Percentiles rank a stretch among this genome's conserved stretches.
These are phyloP conservation scores for Neurospora tetraspora DNA, from an alignment of 495 filamentous ascomycete genomes.

Conservation along the genomic window DNA sequence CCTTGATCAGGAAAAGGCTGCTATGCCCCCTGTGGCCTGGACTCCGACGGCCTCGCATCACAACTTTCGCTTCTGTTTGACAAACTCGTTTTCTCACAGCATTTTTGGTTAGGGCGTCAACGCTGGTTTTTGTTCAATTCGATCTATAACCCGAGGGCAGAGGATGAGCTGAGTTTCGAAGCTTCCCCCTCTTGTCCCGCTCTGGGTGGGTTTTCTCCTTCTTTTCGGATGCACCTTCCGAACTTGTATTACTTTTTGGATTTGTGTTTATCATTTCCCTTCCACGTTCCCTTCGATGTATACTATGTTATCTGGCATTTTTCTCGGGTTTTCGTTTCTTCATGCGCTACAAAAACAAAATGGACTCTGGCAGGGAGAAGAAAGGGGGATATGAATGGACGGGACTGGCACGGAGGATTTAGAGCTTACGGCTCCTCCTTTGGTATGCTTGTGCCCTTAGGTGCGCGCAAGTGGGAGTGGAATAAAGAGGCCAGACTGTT, in stretches of 20 bases:
- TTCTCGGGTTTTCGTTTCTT: neutral
- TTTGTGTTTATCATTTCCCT: slow-evolving; percentile 2
- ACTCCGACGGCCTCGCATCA: neutral
- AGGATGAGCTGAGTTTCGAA: neutral
- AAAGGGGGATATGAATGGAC: neutral
- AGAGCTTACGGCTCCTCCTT: neutral
- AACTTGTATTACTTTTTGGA: slow-evolving; percentile 1
- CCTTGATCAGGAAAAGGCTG: neutral
- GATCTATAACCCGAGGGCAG: neutral
- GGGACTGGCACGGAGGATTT: neutral
- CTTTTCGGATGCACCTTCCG: neutral
- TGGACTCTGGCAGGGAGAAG: neutral
- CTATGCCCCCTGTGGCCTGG: neutral
- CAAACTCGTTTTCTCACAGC: neutral
- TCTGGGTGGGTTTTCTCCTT: neutral
- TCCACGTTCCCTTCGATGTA: neutral
- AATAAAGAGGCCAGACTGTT: neutral
- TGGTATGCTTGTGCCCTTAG: neutral
- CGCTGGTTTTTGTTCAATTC: neutral
- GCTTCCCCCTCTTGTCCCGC: neutral
- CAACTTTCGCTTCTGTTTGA: neutral
- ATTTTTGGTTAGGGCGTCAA: slow-evolving; percentile 2
- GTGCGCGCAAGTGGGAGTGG: neutral
- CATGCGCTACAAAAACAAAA: neutral
- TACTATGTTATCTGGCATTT: slow-evolving; percentile 2